Evolutionary conservation across 495 filamentous ascomycete species (phyloP).

Genomic region (Durotheca rogersii): DNA sequence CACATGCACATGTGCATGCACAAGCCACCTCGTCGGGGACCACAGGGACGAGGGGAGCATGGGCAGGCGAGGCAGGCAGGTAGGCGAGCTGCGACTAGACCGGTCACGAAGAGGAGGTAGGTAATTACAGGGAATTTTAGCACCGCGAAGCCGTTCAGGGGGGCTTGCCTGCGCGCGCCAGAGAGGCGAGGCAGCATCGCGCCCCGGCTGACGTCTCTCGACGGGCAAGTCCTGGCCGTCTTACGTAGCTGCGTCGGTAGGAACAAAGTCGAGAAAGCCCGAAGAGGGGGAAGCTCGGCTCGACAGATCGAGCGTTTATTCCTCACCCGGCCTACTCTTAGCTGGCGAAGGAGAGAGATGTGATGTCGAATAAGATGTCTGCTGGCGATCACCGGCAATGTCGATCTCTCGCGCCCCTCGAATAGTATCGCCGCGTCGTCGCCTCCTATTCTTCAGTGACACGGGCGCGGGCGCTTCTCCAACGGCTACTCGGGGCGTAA

Average conservation of each 20-base stretch:
- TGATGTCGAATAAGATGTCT: constrained; percentile 23
- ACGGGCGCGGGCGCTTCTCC: too few species aligned
- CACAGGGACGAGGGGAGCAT: constrained; percentile 6
- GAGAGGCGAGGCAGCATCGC: constrained; percentile 25
- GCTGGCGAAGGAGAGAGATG: too few species aligned
- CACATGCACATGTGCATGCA: too few species aligned
- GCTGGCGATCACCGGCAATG: constrained; percentile 3
- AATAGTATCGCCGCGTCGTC: too few species aligned
- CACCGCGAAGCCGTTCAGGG: constrained; percentile 1
- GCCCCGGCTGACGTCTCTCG: constrained; percentile 13
- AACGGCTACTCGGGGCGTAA: too few species aligned
- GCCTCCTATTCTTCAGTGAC: neutral
- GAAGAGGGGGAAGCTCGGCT: constrained; percentile 21
- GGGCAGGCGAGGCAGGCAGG: constrained; percentile 14
- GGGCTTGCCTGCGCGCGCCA: constrained; percentile 1
- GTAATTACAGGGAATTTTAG: constrained; percentile 27
- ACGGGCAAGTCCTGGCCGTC: too few species aligned
- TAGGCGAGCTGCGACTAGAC: constrained; percentile 14
- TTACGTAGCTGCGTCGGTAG: too few species aligned
- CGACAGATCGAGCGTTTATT: too few species aligned
- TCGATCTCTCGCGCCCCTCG: constrained; percentile 12
- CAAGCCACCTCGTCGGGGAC: constrained; percentile 12
- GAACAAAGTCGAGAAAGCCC: neutral
- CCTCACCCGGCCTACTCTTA: too few species aligned
- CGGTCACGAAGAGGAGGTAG: constrained; percentile 7